A percentile compares a stretch with the other conserved stretches of the same genome.
Conservation (phyloP, 1,139 yeast genomes). For the Chernovozyma sophiae-reginae region DNA sequence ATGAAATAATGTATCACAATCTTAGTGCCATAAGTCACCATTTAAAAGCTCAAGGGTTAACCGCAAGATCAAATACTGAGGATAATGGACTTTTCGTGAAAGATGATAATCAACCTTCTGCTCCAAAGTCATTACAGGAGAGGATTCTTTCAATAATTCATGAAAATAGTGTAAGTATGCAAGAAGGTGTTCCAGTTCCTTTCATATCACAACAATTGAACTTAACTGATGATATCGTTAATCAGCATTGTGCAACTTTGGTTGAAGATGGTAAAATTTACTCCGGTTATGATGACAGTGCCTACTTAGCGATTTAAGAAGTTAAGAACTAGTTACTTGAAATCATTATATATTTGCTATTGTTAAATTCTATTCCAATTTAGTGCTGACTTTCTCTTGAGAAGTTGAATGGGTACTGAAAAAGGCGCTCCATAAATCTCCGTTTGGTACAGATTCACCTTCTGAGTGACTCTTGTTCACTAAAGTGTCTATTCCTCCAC, state of each 20-base stretch:
- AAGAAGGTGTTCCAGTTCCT: conserved; percentile 69
- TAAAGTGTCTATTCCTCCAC: conserved; percentile 38
- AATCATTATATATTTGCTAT: background rate
- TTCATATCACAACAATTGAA: conserved; percentile 55
- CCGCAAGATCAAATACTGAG: conserved; percentile 12
- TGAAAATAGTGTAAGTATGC: conserved; percentile 52
- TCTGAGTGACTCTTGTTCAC: conserved; percentile 39
- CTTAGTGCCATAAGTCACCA: conserved; percentile 68
- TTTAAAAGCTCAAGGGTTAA: conserved; percentile 45
- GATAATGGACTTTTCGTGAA: conserved; percentile 44
- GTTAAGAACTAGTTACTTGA: background rate
- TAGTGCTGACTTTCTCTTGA: background rate
- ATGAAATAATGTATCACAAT: conserved; percentile 74
- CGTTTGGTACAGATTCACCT: conserved; percentile 54
- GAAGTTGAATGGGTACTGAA: conserved; percentile 28
- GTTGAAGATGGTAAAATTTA: conserved; percentile 65
- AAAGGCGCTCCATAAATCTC: conserved; percentile 60
- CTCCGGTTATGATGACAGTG: conserved; percentile 62
- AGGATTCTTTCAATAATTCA: conserved; percentile 47
- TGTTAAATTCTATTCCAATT: background rate
- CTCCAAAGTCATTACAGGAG: conserved; percentile 32
- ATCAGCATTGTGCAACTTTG: conserved; percentile 46
- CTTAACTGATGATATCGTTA: conserved; percentile 46
- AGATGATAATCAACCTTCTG: conserved; percentile 20
- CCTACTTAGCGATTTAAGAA: conserved; percentile 47